Conservation (phyloP, 2,329 filamentous ascomycete species). For the Fusarium palustre region DNA sequence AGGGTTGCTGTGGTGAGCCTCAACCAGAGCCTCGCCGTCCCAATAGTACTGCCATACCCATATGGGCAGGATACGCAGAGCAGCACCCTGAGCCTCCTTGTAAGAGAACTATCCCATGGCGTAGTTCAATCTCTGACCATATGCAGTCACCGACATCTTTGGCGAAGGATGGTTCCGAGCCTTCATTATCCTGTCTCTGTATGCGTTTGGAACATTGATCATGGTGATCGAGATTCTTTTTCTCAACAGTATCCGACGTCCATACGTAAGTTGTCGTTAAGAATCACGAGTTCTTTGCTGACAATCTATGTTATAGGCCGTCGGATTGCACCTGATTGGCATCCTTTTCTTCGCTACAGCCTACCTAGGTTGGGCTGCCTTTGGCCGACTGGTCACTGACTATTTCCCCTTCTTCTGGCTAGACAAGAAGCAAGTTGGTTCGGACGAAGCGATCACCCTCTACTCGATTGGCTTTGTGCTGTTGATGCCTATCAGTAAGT, state of each 20-base stretch:
- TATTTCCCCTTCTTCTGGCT: conserved; percentile 64
- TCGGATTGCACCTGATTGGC: conserved; percentile 58
- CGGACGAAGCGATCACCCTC: conserved; percentile 57
- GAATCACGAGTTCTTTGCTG: neutral
- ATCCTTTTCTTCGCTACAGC: conserved; percentile 55
- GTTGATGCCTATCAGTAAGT: conserved; percentile 60
- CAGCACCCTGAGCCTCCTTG: conserved; percentile 41
- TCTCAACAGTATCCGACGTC: conserved; percentile 66
- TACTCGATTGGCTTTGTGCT: conserved; percentile 60
- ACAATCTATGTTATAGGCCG: conserved; percentile 53
- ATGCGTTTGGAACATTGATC: conserved; percentile 57
- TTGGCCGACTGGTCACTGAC: conserved; percentile 61
- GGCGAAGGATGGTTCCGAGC: conserved; percentile 61
- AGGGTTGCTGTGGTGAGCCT: conserved; percentile 21
- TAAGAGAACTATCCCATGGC: conserved; percentile 15
- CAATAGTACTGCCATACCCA: conserved; percentile 10
- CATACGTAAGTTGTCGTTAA: conserved; percentile 54
- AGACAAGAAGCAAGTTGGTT: conserved; percentile 58
- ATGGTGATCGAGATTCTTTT: conserved; percentile 60
- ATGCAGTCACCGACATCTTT: conserved; percentile 60
- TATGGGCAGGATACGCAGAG: conserved; percentile 18
- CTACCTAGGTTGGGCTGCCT: conserved; percentile 63
- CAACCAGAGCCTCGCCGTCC: conserved; percentile 12
- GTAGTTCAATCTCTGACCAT: conserved; percentile 41
- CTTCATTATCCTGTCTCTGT: conserved; percentile 61